phyloP scores from a whole-genome alignment of 352 stramenopile species.

The Globisporangium acanthophoron region DNA sequence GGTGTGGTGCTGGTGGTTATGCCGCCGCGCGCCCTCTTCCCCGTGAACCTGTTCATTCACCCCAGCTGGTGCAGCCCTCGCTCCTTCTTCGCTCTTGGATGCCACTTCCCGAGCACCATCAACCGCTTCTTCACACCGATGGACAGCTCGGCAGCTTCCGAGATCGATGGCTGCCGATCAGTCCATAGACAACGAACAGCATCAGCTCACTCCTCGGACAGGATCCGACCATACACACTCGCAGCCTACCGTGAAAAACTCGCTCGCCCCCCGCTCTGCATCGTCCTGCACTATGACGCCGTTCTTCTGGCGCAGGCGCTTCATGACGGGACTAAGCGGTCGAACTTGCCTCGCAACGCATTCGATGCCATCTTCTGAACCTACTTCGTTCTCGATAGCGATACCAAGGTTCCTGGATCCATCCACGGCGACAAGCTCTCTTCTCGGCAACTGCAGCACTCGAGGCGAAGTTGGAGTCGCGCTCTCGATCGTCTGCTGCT shows the following conservation, averaged over 20 bases:
- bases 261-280: conserved; percentile 3
- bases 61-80: conserved; percentile 1
- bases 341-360: conserved; percentile 2
- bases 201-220: too few relatives aligned
- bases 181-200: too few relatives aligned
- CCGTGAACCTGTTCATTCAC: neutral
- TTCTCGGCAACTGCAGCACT: neutral
- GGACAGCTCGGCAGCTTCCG: conserved; percentile 41
- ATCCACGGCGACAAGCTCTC: neutral
- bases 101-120: conserved; percentile 44
- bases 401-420: neutral
- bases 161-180: conserved; percentile 15
- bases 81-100: neutral
- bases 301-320: conserved; percentile 35
- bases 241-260: conserved; percentile 4
- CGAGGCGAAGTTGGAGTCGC: neutral
- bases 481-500: neutral
- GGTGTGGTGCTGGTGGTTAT: too few relatives aligned
- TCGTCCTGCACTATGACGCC: neutral
- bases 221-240: neutral
- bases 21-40: too few relatives aligned
- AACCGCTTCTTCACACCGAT: conserved; percentile 59
- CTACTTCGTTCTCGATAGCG: conserved; percentile 9
- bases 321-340: conserved; percentile 53
- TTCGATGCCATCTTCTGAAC: conserved; percentile 7